phyloP scores from a whole-genome alignment of 164 flowering plant genomes.

The Tetrastigma voinierianum region DNA sequence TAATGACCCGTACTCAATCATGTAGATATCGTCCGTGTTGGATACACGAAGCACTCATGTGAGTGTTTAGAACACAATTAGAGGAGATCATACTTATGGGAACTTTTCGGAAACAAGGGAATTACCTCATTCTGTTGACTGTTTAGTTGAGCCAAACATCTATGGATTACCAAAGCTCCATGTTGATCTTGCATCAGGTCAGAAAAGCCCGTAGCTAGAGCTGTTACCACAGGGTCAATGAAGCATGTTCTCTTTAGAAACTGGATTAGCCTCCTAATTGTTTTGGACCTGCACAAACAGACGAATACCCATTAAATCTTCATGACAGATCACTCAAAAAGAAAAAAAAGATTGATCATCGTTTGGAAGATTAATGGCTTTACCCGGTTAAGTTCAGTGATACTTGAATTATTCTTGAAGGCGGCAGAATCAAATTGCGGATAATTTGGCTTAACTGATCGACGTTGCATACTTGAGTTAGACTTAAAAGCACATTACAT shows the following conservation, averaged over 20 bases:
- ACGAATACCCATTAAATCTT: not conserved
- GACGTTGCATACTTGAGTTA: no score
- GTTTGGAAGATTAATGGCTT: no score
- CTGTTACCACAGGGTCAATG: not conserved
- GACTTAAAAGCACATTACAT: no score
- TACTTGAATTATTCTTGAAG: not conserved
- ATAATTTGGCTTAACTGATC: not conserved
- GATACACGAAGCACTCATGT: no score
- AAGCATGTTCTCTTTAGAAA: not conserved
- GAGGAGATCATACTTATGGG: no score
- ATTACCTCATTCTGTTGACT: not conserved
- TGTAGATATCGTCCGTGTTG: no score
- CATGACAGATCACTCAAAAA: no score
- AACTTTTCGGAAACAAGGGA: no score
- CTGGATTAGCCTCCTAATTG: slow-evolving; percentile 8
- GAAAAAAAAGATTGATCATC: no score
- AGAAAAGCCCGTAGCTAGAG: not conserved
- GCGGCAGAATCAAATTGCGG: not conserved
- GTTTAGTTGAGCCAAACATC: not conserved
- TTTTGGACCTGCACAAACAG: not conserved
- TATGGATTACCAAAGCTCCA: not conserved
- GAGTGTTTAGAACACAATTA: no score
- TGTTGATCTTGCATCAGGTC: not conserved
- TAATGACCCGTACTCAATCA: no score
- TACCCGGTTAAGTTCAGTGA: not conserved